Percentiles rank a stretch among this genome's conserved stretches.
Evolutionary conservation across 2,329 filamentous ascomycete genomes (phyloP).

Genomic region (Sclerotinia nivalis): DNA sequence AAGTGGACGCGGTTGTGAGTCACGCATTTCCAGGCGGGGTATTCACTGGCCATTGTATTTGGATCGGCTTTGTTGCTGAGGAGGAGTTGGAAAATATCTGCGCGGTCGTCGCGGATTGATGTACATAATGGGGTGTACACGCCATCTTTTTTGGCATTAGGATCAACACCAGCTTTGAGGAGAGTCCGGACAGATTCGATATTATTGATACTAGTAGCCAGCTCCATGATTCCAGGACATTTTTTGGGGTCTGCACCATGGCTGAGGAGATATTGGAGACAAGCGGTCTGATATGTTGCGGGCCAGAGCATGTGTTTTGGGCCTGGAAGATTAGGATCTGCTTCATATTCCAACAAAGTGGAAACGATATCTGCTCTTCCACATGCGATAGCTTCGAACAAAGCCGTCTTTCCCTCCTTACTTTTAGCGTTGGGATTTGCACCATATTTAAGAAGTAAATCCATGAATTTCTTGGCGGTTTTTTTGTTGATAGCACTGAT

Average conservation of each 20-base stretch:
- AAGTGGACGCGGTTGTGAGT: conserved; percentile 64
- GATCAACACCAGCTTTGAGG: conserved; percentile 59
- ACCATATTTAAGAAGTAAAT: conserved; percentile 61
- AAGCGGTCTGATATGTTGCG: conserved; percentile 58
- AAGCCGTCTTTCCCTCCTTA: conserved; percentile 60
- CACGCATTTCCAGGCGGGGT: conserved; percentile 67
- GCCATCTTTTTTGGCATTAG: conserved; percentile 63
- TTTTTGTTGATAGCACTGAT: conserved; percentile 61
- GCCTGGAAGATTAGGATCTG: conserved; percentile 67
- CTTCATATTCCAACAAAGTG: conserved; percentile 56
- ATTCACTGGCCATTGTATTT: conserved; percentile 60
- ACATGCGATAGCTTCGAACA: conserved; percentile 61
- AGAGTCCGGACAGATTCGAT: conserved; percentile 60
- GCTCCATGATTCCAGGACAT: conserved; percentile 63
- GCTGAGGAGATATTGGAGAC: conserved; percentile 57
- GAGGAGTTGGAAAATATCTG: conserved; percentile 62
- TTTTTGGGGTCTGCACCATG: conserved; percentile 62
- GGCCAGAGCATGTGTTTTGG: conserved; percentile 71
- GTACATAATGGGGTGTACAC: conserved; percentile 69
- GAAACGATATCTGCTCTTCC: conserved; percentile 58
- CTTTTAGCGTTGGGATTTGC: conserved; percentile 61
- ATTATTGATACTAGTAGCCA: conserved; percentile 63
- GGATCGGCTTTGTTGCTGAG: conserved; percentile 53
- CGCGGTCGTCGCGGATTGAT: conserved; percentile 65
- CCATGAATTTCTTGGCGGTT: conserved; percentile 54